Evolutionary conservation across 768 basidiomycete species (phyloP).

Genomic region (Cystobasidiopsis lactophilus): DNA sequence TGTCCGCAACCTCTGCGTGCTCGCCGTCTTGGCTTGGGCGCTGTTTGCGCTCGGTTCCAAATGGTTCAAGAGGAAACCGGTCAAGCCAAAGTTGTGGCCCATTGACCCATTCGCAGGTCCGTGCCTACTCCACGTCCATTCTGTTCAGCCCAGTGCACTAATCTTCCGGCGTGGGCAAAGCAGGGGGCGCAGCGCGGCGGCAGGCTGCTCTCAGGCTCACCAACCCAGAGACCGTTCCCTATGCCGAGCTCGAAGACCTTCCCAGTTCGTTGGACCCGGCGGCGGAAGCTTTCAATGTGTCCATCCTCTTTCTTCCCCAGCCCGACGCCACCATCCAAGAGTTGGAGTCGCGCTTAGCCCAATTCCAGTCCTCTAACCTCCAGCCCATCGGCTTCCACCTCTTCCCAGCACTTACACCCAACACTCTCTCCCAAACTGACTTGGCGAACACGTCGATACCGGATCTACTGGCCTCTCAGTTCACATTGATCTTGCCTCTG

Average conservation of each 20-base stretch:
- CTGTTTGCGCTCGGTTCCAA: no score
- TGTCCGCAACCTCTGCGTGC: no score
- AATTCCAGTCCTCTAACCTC: neutral
- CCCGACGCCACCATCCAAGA: neutral
- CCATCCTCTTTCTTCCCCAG: neutral
- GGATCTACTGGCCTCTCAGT: neutral
- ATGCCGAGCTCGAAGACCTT: neutral
- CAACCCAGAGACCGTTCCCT: neutral
- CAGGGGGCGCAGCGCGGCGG: neutral
- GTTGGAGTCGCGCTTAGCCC: neutral
- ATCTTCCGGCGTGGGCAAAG: neutral
- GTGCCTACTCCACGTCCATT: no score
- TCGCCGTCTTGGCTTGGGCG: no score
- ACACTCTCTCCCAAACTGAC: neutral
- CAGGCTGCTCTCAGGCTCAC: neutral
- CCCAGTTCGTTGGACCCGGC: neutral
- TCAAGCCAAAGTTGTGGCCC: no score
- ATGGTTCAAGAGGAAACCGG: no score
- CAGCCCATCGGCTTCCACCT: neutral
- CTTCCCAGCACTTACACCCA: neutral
- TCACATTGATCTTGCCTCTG: neutral
- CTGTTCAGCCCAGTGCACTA: no score
- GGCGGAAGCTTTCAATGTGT: neutral
- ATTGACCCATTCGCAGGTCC: no score
- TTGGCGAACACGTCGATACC: neutral